Evolutionary conservation across 2,329 filamentous ascomycete species (phyloP), one percentile per base, ranked within the genome.

Genomic region (Boeremia lycopersici): DNA sequence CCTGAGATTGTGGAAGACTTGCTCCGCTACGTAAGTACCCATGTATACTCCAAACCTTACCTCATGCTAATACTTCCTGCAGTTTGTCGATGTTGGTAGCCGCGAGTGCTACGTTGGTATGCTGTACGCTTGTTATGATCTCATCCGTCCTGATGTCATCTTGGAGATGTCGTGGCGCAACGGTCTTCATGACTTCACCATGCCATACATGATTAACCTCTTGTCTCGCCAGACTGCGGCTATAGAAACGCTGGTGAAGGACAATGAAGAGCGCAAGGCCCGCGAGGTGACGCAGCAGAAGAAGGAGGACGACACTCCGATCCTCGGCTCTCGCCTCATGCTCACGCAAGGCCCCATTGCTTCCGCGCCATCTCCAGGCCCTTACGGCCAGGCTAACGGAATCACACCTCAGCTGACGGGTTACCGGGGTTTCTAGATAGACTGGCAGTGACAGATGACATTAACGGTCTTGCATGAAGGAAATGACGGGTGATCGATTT

Each of bases 131-230:
- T 99, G 95, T 83, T 96, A 99, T 78, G 95, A 98, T 56, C 89
- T 99, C 59, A 93, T 99, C 66, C 91, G 91, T 15, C 89, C 96
- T 3, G 92, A 98, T 72, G 82, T 96, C 47, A 89, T 99, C 55
- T 86, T 99, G 76, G 95, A 99, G 80, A 85, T 99, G 53, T 98
- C 95, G 56, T 99, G 95, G 95, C 93, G 95, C 67, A 84, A 96
- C 74, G 91, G 92, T 56, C 88, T 99, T 34, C 87, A 88, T 69
- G 95, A 99, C 80, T 99, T 96, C 79, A 96, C 93, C 42, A 99
- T 99, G 96, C 95, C 95, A 15, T 99, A 96, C 83, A 96, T 99
- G 91, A 98, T 99, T 85, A 99, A 98, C 81, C 89, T 96, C 81
- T 83, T 99, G 61, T 86, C 88, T 65, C 92, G 96, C 77, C 93